Evolutionary conservation across 1,139 yeast species (phyloP).

Genomic region (Saccharomyces hybrid): DNA sequence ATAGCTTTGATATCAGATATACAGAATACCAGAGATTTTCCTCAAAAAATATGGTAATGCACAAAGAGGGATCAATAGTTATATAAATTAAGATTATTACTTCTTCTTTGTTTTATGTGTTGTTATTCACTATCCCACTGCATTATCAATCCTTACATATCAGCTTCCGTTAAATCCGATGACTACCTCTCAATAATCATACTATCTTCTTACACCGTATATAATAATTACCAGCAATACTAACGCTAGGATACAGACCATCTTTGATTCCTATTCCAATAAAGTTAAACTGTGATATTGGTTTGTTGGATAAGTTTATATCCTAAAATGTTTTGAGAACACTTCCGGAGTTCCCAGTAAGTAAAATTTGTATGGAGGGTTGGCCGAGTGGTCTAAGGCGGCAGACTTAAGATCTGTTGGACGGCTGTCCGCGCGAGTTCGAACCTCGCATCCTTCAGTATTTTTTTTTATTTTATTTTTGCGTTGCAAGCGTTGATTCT

Average conservation of each 20-base stretch:
- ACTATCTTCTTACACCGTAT: background rate
- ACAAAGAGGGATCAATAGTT: background rate
- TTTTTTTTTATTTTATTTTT: background rate
- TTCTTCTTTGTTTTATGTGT: background rate
- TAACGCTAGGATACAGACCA: no score
- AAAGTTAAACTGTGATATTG: no score
- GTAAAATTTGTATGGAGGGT: slow-evolving; percentile 3
- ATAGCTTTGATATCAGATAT: background rate
- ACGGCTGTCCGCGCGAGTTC: slow-evolving; percentile 61
- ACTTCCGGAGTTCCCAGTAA: no score
- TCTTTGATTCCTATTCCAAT: no score
- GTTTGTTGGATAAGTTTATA: no score
- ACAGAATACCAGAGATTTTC: background rate
- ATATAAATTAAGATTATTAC: no score
- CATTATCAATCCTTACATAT: background rate
- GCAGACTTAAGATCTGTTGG: slow-evolving; percentile 9
- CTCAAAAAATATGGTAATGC: background rate
- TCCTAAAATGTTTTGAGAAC: no score
- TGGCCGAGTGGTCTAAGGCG: slow-evolving; percentile 9
- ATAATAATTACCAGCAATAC: no score
- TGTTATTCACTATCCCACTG: background rate
- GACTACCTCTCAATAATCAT: background rate
- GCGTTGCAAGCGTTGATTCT: no score
- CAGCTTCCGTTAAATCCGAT: background rate
- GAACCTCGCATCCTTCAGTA: slow-evolving; percentile 66